A percentile compares a stretch with the other conserved stretches of the same genome.
Evolutionary conservation across 139 green algal genomes (phyloP).

Genomic region (Chlorella sp.): DNA sequence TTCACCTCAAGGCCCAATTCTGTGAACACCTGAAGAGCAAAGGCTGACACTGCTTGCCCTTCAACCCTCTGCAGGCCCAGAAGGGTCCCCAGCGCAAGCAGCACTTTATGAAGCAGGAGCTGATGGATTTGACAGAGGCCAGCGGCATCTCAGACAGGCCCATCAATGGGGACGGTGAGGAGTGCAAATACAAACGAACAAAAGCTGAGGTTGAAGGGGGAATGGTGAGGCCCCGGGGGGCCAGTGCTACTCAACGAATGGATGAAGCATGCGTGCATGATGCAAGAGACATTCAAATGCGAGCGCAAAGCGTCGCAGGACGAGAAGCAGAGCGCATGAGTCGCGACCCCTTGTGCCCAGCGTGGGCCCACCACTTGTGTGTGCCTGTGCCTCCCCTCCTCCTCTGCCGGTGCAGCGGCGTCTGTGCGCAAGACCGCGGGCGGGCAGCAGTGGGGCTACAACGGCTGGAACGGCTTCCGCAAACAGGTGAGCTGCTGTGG

Average conservation of each 20-base stretch:
- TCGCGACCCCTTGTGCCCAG: no score
- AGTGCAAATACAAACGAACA: no score
- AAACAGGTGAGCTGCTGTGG: background rate
- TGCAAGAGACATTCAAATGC: no score
- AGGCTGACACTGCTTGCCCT: background rate
- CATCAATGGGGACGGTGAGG: conserved; percentile 47
- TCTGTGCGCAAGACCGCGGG: background rate
- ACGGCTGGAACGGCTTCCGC: conserved; percentile 27
- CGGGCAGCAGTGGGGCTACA: background rate
- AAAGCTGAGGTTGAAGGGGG: no score
- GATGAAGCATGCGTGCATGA: no score
- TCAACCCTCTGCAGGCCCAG: conserved; percentile 26
- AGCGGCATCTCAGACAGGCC: conserved; percentile 57
- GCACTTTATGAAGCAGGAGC: conserved; percentile 64
- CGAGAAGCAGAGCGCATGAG: no score
- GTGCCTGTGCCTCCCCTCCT: background rate
- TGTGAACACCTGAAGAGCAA: no score
- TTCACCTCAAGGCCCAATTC: no score
- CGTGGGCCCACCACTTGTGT: background rate
- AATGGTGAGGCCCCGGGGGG: background rate
- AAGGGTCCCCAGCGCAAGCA: conserved; percentile 22
- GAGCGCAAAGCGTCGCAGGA: no score
- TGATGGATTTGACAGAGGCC: conserved; percentile 65
- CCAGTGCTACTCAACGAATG: no score
- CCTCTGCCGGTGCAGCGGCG: background rate